These are phyloP conservation scores for Cajanus cajan DNA, from an alignment of 306 rosid species.

Conservation along the genomic window DNA sequence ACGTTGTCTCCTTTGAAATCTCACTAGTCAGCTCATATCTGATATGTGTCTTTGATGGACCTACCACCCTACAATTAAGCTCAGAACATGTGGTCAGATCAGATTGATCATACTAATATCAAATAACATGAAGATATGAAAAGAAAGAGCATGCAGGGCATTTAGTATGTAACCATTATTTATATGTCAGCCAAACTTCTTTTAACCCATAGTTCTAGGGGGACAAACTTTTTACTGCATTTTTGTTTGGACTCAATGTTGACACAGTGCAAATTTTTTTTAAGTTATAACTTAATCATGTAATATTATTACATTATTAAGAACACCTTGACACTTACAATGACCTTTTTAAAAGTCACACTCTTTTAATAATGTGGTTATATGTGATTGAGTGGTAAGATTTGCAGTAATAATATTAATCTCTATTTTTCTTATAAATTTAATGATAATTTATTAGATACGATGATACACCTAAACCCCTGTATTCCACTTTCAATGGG, in stretches of 20 bases:
- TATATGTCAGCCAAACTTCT: background rate
- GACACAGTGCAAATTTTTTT: background rate
- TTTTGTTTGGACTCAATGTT: background rate
- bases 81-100: background rate
- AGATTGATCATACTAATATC: background rate
- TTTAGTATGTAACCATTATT: background rate
- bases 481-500: background rate
- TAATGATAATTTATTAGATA: background rate
- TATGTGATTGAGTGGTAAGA: background rate
- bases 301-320: background rate
- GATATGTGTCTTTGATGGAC: background rate
- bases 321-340: background rate
- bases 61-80: background rate
- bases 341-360: background rate
- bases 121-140: slow-evolving; percentile 10
- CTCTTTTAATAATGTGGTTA: background rate
- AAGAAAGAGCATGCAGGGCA: background rate
- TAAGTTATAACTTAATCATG: background rate
- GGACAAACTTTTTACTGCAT: slow-evolving; percentile 1
- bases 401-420: background rate
- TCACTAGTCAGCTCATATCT: background rate
- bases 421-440: background rate
- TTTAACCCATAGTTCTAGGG: background rate
- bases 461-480: background rate
- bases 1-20: background rate